A percentile compares a stretch with the other conserved stretches of the same genome.
Evolutionary conservation across 2,329 filamentous ascomycete species (phyloP).

Genomic region (Pseudogymnoascus sp.): DNA sequence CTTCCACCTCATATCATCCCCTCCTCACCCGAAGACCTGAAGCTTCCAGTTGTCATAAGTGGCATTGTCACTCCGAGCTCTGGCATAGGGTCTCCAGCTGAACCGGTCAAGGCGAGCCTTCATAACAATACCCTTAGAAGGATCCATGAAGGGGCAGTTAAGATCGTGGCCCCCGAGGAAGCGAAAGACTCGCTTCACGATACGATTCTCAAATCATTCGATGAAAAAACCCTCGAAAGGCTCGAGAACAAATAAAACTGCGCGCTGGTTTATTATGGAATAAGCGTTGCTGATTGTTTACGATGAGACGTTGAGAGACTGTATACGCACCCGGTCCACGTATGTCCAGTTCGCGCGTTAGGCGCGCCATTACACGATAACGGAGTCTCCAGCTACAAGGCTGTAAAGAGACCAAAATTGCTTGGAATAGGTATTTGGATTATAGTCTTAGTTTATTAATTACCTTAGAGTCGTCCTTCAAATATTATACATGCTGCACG

Average conservation of each 20-base stretch:
- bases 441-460: neutral
- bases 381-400: neutral
- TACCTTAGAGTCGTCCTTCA: neutral
- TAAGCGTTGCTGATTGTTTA: neutral
- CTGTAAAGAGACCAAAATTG: neutral
- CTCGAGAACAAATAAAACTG: neutral
- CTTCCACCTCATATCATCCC: constrained; percentile 61
- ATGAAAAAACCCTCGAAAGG: neutral
- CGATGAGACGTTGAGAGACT: neutral
- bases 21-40: constrained; percentile 72
- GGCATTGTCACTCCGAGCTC: constrained; percentile 32
- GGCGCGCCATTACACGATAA: neutral
- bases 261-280: neutral
- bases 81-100: constrained; percentile 23
- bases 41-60: constrained; percentile 65
- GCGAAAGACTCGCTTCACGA: constrained; percentile 6
- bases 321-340: neutral
- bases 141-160: neutral
- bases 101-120: constrained; percentile 15
- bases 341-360: neutral
- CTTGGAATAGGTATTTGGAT: neutral
- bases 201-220: neutral
- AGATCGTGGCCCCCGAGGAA: neutral
- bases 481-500: neutral
- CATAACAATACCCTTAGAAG: neutral